Evolutionary conservation across 1,284 basidiomycete species (phyloP).

Genomic region (Sphaerobolus stellatus): DNA sequence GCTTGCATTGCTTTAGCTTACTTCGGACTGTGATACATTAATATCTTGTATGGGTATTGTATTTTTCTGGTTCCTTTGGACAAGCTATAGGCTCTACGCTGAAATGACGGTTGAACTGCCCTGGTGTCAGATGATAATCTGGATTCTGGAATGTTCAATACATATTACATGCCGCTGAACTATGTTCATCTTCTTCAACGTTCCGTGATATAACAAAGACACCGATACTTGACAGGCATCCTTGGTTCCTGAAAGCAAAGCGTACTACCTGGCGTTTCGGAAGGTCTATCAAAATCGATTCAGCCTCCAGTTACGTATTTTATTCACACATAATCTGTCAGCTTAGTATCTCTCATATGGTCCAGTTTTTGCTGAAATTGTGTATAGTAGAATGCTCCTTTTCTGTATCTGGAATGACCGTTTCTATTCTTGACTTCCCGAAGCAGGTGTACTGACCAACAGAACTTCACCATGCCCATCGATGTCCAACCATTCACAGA

Average conservation of each 20-base stretch:
- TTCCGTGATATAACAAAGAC: no score
- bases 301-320: no score
- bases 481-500: no score
- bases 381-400: background rate
- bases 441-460: background rate
- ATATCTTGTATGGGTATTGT: background rate
- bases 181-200: background rate
- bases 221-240: no score
- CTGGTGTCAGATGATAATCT: background rate
- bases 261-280: no score
- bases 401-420: background rate
- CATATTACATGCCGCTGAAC: background rate
- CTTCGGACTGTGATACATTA: background rate
- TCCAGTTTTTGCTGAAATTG: no score
- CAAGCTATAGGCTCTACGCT: no score
- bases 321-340: no score
- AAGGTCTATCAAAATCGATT: no score
- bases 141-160: background rate
- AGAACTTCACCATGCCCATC: background rate
- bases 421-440: background rate
- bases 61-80: background rate
- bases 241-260: no score
- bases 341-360: no score
- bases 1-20: background rate
- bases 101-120: no score